Base-by-base conservation (phyloP, 2,329 filamentous ascomycete species). In the Claviceps sp. region DNA sequence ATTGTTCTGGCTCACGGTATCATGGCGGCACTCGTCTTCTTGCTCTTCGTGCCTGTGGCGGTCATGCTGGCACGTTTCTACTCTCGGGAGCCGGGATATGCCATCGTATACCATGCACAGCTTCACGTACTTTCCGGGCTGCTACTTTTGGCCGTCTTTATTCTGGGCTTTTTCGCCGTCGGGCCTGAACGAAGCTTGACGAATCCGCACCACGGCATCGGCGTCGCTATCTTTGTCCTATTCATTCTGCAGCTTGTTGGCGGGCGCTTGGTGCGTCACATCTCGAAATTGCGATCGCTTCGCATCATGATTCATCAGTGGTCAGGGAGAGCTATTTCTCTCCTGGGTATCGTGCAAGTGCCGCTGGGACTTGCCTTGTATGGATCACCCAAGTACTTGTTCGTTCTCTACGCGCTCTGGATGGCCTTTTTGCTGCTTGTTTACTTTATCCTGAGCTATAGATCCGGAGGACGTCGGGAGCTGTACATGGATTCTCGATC, bases 321-420 rank as follows among this genome's bases (percentile, higher is more conserved):
- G 89, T 70, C 87, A 17, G 93, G 93, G 17, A 77, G 90, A 53
- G 71, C 79, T 0, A 81, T 91, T 60, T 85, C 87, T 2, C 68
- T 97, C 17, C 73, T 98, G 4, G 93, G 88, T 0, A 82, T 97
- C 57, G 78, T 84, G 3, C 93, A 98, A 64, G 81, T 98, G 11
- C 86, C 93, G 0, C 75, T 98, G 0, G 93, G 93, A 0, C 74
- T 98, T 47, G 90, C 90, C 0, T 74, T 98, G 1, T 98, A 96
- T 62, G 93, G 93, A 5, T 95, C 90, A 34, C 91, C 93, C 5
- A 81, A 85, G 61, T 80, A 78, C 40, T 76, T 90, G 3, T 98
- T 97, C 65, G 82, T 98, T 50, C 73, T 97, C 3, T 98, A 86
- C 62, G 78, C 90, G 0, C 56, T 97, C 0, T 91, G 85, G 74